phyloP scores from a whole-genome alignment of 169 alveolate genomes.

The Plasmodium reichenowi region DNA sequence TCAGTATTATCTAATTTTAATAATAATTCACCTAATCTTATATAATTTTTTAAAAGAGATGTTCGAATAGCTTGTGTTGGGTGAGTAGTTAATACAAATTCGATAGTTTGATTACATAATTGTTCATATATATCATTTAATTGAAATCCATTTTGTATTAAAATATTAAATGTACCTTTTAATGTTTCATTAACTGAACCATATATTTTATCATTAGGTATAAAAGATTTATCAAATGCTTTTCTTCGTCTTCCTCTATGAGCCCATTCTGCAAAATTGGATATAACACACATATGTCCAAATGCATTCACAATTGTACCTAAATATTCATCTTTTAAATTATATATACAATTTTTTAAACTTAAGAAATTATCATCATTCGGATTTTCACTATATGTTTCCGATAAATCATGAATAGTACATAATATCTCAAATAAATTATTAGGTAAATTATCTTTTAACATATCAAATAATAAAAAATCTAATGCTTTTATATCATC shows the following conservation, averaged over 20 bases:
- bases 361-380: conserved; percentile 44
- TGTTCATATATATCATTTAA: conserved; percentile 79
- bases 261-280: conserved; percentile 84
- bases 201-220: conserved; percentile 72
- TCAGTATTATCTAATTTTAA: conserved; percentile 82
- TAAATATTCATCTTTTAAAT: conserved; percentile 37
- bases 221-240: conserved; percentile 75
- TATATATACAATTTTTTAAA: conserved; percentile 38
- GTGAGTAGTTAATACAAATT: conserved; percentile 87
- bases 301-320: conserved; percentile 80
- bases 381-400: conserved; percentile 68
- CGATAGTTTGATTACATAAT: conserved; percentile 79
- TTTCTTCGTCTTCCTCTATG: conserved; percentile 84
- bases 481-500: conserved; percentile 73
- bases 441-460: conserved; percentile 57
- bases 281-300: conserved; percentile 82
- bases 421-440: conserved; percentile 49
- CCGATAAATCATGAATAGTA: conserved; percentile 58
- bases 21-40: conserved; percentile 80
- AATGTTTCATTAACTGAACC: conserved; percentile 62
- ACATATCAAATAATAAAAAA: conserved; percentile 57
- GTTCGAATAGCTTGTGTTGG: conserved; percentile 88
- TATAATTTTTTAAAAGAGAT: conserved; percentile 82
- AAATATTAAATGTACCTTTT: conserved; percentile 76
- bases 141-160: conserved; percentile 75